Evolutionary conservation across 495 filamentous ascomycete genomes (phyloP).

Genomic region (Penicillium ucsense): DNA sequence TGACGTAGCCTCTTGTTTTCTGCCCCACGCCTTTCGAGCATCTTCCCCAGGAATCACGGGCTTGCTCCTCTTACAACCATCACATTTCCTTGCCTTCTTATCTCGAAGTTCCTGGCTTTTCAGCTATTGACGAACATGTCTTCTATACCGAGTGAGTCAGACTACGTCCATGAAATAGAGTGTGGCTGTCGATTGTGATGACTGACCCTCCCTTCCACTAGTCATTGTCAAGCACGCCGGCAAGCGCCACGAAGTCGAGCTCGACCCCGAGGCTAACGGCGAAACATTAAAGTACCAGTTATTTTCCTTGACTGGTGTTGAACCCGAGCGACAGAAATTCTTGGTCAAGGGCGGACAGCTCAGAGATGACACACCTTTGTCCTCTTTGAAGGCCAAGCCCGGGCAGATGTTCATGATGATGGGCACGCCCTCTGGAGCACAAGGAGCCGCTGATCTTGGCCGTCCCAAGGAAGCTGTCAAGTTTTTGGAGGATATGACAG

Average conservation of each 20-base stretch:
- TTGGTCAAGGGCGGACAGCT: constrained; percentile 87
- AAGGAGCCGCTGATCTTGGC: constrained; percentile 44
- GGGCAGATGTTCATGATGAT: constrained; percentile 93
- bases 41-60: constrained; percentile 15
- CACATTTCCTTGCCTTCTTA: constrained; percentile 11
- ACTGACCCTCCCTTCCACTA: constrained; percentile 31
- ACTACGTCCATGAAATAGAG: too few relatives aligned
- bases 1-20: constrained; percentile 19
- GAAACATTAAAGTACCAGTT: constrained; percentile 94
- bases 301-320: constrained; percentile 89
- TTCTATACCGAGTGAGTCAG: constrained; percentile 48
- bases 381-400: constrained; percentile 72
- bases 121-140: constrained; percentile 38
- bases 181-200: not conserved
- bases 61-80: constrained; percentile 21
- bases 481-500: constrained; percentile 97
- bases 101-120: not conserved
- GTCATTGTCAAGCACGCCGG: constrained; percentile 92
- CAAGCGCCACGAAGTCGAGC: constrained; percentile 86
- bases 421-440: constrained; percentile 68
- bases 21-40: constrained; percentile 26
- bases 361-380: constrained; percentile 87
- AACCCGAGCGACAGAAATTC: constrained; percentile 93
- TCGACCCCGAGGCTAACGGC: constrained; percentile 74
- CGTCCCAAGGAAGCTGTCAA: constrained; percentile 74